Evolutionary conservation across 345 rosid species (phyloP).

Genomic region (Crucihimalaya himalaica): DNA sequence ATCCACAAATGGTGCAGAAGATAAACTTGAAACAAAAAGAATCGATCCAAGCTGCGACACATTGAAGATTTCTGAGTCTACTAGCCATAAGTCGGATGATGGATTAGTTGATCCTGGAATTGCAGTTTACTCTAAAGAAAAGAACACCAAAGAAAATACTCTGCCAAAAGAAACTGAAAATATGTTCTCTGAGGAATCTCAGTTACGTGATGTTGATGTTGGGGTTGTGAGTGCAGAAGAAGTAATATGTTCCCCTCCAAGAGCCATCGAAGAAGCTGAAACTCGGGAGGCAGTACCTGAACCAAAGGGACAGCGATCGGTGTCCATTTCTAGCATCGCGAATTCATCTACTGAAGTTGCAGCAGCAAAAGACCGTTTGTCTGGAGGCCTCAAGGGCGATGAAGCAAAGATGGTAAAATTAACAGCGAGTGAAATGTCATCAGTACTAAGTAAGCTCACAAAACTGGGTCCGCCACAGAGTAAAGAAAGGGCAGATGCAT

Average conservation of each 20-base stretch:
- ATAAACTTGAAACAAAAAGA: slow-evolving; percentile 68
- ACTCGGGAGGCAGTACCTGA: slow-evolving; percentile 27
- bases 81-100: slow-evolving; percentile 51
- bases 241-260: slow-evolving; percentile 29
- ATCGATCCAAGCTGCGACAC: slow-evolving; percentile 63
- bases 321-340: slow-evolving; percentile 17
- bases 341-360: slow-evolving; percentile 38
- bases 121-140: slow-evolving; percentile 49
- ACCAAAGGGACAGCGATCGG: slow-evolving; percentile 34
- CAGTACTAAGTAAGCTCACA: slow-evolving; percentile 55
- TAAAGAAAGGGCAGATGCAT: slow-evolving; percentile 84
- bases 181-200: slow-evolving; percentile 37
- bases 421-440: slow-evolving; percentile 52
- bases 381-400: slow-evolving; percentile 47
- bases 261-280: slow-evolving; percentile 42
- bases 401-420: slow-evolving; percentile 38
- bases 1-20: slow-evolving; percentile 60
- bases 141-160: slow-evolving; percentile 40
- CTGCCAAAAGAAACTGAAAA: slow-evolving; percentile 43
- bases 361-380: slow-evolving; percentile 35
- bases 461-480: slow-evolving; percentile 55
- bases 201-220: slow-evolving; percentile 41
- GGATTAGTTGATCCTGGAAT: slow-evolving; percentile 53
- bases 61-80: slow-evolving; percentile 48
- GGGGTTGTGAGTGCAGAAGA: slow-evolving; percentile 36